Evolutionary conservation across 176 grass and related monocot species (phyloP).

Genomic region (Tuctoria greenei): DNA sequence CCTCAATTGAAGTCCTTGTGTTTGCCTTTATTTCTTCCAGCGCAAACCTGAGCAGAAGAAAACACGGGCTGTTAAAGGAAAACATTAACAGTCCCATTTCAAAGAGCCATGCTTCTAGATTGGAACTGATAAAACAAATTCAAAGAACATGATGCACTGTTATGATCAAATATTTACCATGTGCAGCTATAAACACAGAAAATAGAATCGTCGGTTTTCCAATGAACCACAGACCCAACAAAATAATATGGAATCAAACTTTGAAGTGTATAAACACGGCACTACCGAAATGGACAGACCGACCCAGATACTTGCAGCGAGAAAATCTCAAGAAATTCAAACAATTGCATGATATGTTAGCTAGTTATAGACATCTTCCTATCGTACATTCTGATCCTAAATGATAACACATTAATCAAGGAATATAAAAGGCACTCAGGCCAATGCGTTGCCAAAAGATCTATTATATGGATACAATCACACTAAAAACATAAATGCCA

Average conservation of each 20-base stretch:
- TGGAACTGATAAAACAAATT: neutral
- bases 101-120: neutral
- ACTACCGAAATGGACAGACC: neutral
- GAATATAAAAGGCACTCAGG: no score
- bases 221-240: neutral
- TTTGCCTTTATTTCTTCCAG: neutral
- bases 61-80: neutral
- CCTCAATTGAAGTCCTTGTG: conserved; percentile 24
- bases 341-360: no score
- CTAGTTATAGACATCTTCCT: no score
- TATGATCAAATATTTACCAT: conserved; percentile 10
- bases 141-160: conserved; percentile 1
- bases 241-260: neutral
- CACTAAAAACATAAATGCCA: no score
- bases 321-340: no score
- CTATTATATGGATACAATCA: no score
- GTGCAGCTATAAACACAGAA: conserved; percentile 2
- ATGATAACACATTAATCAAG: no score
- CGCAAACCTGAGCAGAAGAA: conserved; percentile 28
- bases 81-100: neutral
- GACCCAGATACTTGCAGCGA: no score
- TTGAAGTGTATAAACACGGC: neutral
- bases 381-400: no score
- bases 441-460: no score
- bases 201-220: neutral